These are phyloP conservation scores for Oxyria digyna DNA, from an alignment of 148 eudicot genomes.

Conservation along the genomic window DNA sequence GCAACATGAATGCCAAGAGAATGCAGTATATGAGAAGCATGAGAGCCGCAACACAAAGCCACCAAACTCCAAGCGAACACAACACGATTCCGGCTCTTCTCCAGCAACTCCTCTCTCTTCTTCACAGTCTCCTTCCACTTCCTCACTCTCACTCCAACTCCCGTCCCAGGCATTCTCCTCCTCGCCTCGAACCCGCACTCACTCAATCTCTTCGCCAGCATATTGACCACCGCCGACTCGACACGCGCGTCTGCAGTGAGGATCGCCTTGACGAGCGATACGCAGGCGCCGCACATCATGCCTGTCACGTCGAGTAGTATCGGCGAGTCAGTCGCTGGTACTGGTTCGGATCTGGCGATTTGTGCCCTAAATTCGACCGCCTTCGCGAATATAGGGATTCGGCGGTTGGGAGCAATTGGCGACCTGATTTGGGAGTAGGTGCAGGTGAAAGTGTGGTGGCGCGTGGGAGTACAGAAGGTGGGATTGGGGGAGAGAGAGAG, in stretches of 20 bases:
- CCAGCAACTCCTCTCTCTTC: constrained; percentile 48
- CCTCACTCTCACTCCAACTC: constrained; percentile 67
- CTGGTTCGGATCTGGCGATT: background rate
- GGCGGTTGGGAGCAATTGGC: too few relatives aligned
- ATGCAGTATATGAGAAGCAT: constrained; percentile 73
- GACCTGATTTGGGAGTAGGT: too few relatives aligned
- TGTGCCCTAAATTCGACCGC: constrained; percentile 29
- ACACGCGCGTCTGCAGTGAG: constrained; percentile 59
- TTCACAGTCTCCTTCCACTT: constrained; percentile 65
- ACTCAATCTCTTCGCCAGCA: constrained; percentile 62
- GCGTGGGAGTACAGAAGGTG: constrained; percentile 9
- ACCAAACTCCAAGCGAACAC: constrained; percentile 80
- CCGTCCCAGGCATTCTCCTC: constrained; percentile 45
- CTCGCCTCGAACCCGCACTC: constrained; percentile 70
- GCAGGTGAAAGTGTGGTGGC: constrained; percentile 9
- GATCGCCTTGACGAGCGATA: constrained; percentile 56
- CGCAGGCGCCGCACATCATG: constrained; percentile 95
- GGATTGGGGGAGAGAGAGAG: constrained; percentile 30
- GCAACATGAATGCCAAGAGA: constrained; percentile 74
- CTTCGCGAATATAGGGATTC: constrained; percentile 17
- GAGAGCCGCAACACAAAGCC: constrained; percentile 80
- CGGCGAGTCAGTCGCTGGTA: constrained; percentile 13
- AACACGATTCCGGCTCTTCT: constrained; percentile 57
- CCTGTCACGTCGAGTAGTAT: constrained; percentile 71
- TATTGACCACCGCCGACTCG: constrained; percentile 72